These are phyloP conservation scores for Neonectria faginata DNA, from an alignment of 2,329 filamentous ascomycete species.

Conservation along the genomic window DNA sequence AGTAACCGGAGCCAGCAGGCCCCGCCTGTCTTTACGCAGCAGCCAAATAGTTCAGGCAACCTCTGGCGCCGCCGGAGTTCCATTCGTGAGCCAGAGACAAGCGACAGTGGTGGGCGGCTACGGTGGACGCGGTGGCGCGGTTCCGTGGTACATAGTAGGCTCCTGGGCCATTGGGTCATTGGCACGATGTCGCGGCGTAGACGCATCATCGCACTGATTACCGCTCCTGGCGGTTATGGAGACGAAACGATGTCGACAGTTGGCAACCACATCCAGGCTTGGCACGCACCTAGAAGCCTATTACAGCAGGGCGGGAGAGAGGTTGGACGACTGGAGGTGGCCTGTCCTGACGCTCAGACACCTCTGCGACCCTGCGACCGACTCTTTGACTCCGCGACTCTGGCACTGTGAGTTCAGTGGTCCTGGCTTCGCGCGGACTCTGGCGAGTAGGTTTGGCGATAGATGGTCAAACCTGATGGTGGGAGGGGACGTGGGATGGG, in stretches of 20 bases:
- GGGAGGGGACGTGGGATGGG: conserved; percentile 1
- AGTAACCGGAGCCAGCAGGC: not conserved
- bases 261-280: conserved; percentile 19
- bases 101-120: conserved; percentile 26
- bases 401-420: not conserved
- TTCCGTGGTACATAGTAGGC: conserved; percentile 10
- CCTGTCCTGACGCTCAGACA: not conserved
- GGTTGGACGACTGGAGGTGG: not conserved
- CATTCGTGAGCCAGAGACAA: conserved; percentile 11
- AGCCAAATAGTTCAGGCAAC: conserved; percentile 10
- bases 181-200: conserved; percentile 3
- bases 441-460: conserved; percentile 1
- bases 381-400: not conserved
- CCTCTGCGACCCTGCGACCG: not conserved
- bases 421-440: not conserved
- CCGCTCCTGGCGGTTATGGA: conserved; percentile 35
- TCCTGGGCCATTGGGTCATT: not conserved
- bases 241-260: conserved; percentile 1
- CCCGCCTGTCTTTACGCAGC: not conserved
- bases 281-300: conserved; percentile 30
- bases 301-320: conserved; percentile 1
- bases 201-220: conserved; percentile 43
- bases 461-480: not conserved
- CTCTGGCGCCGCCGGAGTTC: conserved; percentile 16
- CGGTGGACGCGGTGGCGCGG: conserved; percentile 40